Conservation (phyloP, 495 filamentous ascomycete species). For the Daldinia concentrica region DNA sequence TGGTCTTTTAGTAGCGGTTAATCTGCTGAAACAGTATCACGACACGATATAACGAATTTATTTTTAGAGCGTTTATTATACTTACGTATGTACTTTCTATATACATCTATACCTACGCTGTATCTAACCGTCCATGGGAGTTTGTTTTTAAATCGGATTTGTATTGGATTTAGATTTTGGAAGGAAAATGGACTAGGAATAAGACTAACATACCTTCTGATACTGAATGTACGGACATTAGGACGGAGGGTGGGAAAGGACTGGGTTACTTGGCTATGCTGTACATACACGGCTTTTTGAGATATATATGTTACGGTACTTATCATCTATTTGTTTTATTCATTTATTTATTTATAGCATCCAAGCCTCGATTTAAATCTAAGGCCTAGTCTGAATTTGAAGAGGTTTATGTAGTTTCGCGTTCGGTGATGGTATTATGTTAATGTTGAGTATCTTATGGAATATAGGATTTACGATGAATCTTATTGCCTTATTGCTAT, state of each 20-base stretch:
- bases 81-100: neutral
- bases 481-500: no score
- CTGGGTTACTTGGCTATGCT: neutral
- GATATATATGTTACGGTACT: neutral
- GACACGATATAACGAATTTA: conserved; percentile 1
- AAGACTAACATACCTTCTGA: neutral
- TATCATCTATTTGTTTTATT: no score
- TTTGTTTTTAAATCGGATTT: neutral
- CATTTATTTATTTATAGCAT: no score
- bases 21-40: neutral
- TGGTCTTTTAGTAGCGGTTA: neutral
- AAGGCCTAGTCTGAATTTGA: no score
- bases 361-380: no score
- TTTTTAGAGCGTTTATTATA: neutral
- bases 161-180: neutral
- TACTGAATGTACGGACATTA: neutral
- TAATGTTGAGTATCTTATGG: no score
- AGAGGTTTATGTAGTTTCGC: no score
- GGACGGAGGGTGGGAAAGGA: neutral
- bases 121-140: neutral
- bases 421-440: no score
- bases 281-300: neutral
- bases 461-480: no score
- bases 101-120: neutral
- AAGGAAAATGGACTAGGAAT: neutral